These are phyloP conservation scores for Phytophthora uliginosa DNA, from an alignment of 352 stramenopile genomes.

Conservation along the genomic window DNA sequence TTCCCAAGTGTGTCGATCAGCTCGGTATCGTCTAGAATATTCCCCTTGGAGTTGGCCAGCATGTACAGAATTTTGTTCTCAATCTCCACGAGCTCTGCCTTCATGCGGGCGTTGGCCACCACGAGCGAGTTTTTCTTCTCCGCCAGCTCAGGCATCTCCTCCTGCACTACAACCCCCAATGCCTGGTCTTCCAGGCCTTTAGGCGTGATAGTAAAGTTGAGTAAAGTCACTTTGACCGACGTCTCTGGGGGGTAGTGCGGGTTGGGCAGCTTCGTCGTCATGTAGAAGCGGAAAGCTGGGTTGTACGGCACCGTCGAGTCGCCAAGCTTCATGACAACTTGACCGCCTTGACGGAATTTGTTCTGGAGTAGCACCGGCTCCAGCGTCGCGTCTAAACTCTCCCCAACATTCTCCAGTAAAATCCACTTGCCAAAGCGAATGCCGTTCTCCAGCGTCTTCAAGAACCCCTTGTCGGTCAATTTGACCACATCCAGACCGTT, in stretches of 20 bases:
- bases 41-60: conserved; percentile 94
- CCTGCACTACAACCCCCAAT: conserved; percentile 93
- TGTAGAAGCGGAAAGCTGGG: conserved; percentile 92
- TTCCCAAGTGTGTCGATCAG: conserved; percentile 94
- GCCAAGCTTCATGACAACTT: conserved; percentile 95
- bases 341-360: conserved; percentile 94
- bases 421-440: conserved; percentile 95
- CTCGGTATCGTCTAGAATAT: conserved; percentile 95
- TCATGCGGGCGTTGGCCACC: conserved; percentile 93
- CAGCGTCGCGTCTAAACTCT: conserved; percentile 90
- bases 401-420: conserved; percentile 90
- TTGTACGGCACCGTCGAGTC: conserved; percentile 95
- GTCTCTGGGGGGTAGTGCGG: conserved; percentile 95
- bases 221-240: conserved; percentile 93
- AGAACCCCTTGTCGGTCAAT: conserved; percentile 82
- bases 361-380: conserved; percentile 93
- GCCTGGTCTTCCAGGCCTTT: conserved; percentile 94
- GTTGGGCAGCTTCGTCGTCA: conserved; percentile 95
- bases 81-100: conserved; percentile 94
- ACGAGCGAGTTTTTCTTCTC: conserved; percentile 96
- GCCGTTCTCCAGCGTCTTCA: conserved; percentile 92
- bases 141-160: conserved; percentile 95
- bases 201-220: conserved; percentile 96
- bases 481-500: conserved; percentile 91
- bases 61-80: conserved; percentile 96